phyloP scores from a whole-genome alignment of 441 rosid genomes.

The Macaranga tanarius region DNA sequence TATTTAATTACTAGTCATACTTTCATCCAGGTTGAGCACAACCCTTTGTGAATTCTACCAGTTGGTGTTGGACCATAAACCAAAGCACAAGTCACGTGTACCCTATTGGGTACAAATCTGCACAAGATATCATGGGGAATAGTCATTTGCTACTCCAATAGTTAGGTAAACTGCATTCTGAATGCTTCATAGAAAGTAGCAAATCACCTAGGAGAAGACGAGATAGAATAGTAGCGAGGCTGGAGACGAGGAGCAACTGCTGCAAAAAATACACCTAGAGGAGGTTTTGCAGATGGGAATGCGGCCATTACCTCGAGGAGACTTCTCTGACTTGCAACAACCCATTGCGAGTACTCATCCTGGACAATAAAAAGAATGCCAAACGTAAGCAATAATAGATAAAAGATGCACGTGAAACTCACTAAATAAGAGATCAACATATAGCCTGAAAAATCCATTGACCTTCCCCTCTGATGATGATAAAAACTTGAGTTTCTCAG shows the following conservation, averaged over 20 bases:
- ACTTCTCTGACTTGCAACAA: slow-evolving; percentile 86
- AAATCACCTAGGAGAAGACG: slow-evolving; percentile 84
- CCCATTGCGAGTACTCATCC: slow-evolving; percentile 85
- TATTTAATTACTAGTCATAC: slow-evolving; percentile 29
- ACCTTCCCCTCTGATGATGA: slow-evolving; percentile 89
- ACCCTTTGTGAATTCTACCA: slow-evolving; percentile 83
- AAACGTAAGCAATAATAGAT: slow-evolving; percentile 12
- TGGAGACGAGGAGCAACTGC: slow-evolving; percentile 86
- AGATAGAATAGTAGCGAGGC: slow-evolving; percentile 92
- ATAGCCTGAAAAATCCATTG: slow-evolving; percentile 11
- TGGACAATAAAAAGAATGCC: slow-evolving; percentile 25
- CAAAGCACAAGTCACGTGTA: slow-evolving; percentile 86
- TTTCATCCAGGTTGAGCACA: slow-evolving; percentile 98
- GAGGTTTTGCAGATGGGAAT: slow-evolving; percentile 83
- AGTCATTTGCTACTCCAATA: slow-evolving; percentile 11
- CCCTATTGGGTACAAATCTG: slow-evolving; percentile 66
- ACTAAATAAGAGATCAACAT: slow-evolving; percentile 13
- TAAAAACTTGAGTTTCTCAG: slow-evolving; percentile 55
- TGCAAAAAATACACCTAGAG: slow-evolving; percentile 90
- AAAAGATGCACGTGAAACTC: slow-evolving; percentile 12
- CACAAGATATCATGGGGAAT: slow-evolving; percentile 16
- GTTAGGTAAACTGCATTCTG: slow-evolving; percentile 8
- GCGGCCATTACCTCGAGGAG: slow-evolving; percentile 91
- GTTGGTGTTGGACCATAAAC: slow-evolving; percentile 80
- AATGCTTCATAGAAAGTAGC: not conserved